Conservation (phyloP, 2,329 filamentous ascomycete species). For the Pseudofabraea citricarpa region DNA sequence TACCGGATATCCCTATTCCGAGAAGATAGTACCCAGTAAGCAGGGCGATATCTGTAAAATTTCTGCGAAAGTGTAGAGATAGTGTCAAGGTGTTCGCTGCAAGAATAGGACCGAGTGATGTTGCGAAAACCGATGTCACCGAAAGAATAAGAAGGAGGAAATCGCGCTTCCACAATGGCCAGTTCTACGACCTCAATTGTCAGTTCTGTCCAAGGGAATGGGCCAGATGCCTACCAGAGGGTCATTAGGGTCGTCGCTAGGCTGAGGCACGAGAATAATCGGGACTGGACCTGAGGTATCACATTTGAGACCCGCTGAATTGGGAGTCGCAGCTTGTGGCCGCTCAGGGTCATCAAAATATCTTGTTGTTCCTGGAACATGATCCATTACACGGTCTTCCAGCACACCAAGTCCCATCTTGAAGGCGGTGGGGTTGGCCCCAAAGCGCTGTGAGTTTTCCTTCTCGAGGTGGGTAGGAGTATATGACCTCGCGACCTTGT, state of each 20-base stretch:
- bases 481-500: no score
- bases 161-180: conserved; percentile 84
- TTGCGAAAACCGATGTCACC: conserved; percentile 75
- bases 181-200: conserved; percentile 67
- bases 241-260: conserved; percentile 86
- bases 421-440: conserved; percentile 6
- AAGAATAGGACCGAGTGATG: conserved; percentile 78
- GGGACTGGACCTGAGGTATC: conserved; percentile 61
- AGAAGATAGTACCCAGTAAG: conserved; percentile 85
- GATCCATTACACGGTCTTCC: conserved; percentile 57
- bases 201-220: no score
- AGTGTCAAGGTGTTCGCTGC: conserved; percentile 83
- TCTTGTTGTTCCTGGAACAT: conserved; percentile 69
- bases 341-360: conserved; percentile 57
- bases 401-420: conserved; percentile 70
- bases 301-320: conserved; percentile 58
- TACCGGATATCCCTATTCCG: conserved; percentile 74
- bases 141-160: conserved; percentile 75
- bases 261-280: conserved; percentile 85
- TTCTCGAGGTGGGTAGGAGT: no score
- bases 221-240: conserved; percentile 67
- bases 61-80: conserved; percentile 56
- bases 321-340: conserved; percentile 36
- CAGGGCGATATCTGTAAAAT: conserved; percentile 73
- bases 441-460: no score